Conservation (phyloP, 257 asterid genomes). For the Plantago major region DNA sequence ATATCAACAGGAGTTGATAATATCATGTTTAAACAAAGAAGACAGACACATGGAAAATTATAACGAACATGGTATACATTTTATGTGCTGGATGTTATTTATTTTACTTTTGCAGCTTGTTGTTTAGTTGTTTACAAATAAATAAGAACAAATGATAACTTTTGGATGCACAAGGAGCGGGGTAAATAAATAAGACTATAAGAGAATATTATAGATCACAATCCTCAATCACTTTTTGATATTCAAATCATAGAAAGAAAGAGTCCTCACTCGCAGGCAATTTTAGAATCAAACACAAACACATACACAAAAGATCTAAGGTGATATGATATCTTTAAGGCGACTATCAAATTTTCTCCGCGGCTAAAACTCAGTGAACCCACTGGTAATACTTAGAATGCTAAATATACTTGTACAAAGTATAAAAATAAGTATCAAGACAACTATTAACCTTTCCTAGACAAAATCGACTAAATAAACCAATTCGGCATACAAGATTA, state of each 20-base stretch:
- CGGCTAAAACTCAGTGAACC: no score
- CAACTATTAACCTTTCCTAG: background rate
- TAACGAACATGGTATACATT: background rate
- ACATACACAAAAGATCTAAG: no score
- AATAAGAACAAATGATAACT: background rate
- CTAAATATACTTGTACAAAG: no score
- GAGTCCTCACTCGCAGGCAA: no score
- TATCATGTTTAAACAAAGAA: background rate
- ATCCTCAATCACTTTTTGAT: background rate
- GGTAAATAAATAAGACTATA: slow-evolving; percentile 1
- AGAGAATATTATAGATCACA: background rate
- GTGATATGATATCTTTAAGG: no score
- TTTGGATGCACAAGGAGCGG: background rate
- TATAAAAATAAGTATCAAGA: no score
- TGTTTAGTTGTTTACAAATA: background rate
- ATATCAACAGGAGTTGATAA: slow-evolving; percentile 5
- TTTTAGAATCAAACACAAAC: no score
- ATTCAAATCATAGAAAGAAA: background rate
- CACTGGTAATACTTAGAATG: no score
- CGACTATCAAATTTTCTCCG: no score
- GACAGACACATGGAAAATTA: background rate
- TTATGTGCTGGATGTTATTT: background rate
- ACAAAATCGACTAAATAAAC: background rate
- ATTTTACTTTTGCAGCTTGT: background rate
- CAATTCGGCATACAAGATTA: background rate